Evolutionary conservation across 176 grass and related monocot genomes (phyloP), one percentile per base, ranked within the genome.

Genomic region (Musa itinerans): DNA sequence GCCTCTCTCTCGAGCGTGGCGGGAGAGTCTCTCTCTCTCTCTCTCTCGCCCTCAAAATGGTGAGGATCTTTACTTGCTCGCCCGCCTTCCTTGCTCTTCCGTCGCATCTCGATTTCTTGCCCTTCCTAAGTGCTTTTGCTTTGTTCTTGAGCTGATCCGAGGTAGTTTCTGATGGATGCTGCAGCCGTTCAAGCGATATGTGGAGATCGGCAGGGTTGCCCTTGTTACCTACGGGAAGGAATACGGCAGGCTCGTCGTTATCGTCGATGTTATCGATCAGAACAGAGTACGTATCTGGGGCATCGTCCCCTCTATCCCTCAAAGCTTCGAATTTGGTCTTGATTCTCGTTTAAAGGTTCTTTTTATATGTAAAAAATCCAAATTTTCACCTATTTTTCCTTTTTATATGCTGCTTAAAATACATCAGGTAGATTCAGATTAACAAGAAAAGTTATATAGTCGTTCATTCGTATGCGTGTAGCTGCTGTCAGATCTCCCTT

Each of bases 191-290:
- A 96, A 96, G 83, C 78, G 92, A 73, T 96, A 90, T 78, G 88
- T 96, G 15, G 92, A 96, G 88, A 96, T 96, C 79, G 92, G 88
- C 76, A 85, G 92, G 12, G 89, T 96, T 80, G 92, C 92, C 69
- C 77, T 96, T 71, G 86, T 96, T 69, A 96, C 91, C 89, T 91
- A 96, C 52, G 92, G 88, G 76, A 89, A 91, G 79, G 92, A 91
- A 48, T 96, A 96, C 34, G 88, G 92, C 63, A 79, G 74, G 12
- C 81, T 96, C 16, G 92, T 96, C 14, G 92, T 96, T 55, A 96
- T 96, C 76, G 88, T 96, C 21, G 92, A 96, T 50, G 76, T 96
- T 27, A 72, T 96, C 49, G 92, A 96, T 79, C 89, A 96, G 84
- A 92, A 92, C 71, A n/a, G 89, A 81, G 92, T 96, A 78, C 58